Conservation (phyloP, 495 filamentous ascomycete genomes). For the Aspergillus cristatus region DNA sequence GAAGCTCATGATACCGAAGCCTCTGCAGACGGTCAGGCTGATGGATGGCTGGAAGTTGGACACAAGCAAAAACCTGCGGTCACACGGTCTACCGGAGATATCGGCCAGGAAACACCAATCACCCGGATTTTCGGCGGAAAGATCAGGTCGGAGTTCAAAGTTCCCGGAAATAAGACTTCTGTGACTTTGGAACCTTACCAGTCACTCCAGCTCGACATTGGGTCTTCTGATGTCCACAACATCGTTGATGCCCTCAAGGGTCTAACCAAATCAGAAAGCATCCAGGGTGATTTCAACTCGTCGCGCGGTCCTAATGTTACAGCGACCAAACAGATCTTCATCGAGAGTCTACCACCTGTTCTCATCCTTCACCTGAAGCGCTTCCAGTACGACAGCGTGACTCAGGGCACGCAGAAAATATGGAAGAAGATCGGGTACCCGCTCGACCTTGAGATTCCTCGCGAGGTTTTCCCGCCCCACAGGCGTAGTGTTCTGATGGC, state of each 20-base stretch:
- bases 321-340: constrained; percentile 89
- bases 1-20: constrained; percentile 30
- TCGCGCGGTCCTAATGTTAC: constrained; percentile 64
- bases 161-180: constrained; percentile 78
- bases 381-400: constrained; percentile 89
- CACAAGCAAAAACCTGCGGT: constrained; percentile 79
- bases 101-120: constrained; percentile 66
- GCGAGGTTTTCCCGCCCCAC: constrained; percentile 76
- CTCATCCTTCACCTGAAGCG: constrained; percentile 94
- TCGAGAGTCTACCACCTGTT: constrained; percentile 85
- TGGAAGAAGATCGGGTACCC: constrained; percentile 98
- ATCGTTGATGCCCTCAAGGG: constrained; percentile 86
- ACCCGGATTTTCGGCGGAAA: constrained; percentile 93
- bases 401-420: constrained; percentile 84
- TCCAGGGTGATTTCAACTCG: constrained; percentile 82
- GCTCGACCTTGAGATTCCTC: constrained; percentile 85
- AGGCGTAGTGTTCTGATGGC: constrained; percentile 54
- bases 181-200: constrained; percentile 92
- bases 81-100: constrained; percentile 77
- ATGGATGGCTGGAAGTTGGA: constrained; percentile 90
- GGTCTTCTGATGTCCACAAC: constrained; percentile 70
- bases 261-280: constrained; percentile 69
- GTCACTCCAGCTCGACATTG: constrained; percentile 90
- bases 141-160: constrained; percentile 78
- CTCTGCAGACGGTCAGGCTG: constrained; percentile 25